Evolutionary conservation across 768 basidiomycete genomes (phyloP).

Genomic region (Pleurotus sapidus): DNA sequence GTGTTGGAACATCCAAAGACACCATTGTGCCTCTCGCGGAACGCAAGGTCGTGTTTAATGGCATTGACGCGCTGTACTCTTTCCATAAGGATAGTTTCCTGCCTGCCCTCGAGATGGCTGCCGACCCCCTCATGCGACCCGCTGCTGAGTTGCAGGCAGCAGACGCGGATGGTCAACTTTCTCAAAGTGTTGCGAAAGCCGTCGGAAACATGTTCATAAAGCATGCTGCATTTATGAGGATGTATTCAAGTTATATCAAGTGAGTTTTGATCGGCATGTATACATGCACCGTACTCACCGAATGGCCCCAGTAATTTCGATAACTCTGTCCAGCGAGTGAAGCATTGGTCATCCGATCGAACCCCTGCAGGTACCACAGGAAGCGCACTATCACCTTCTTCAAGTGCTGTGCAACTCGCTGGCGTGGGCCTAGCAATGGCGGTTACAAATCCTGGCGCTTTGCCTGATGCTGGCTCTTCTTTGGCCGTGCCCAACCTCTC

Average conservation of each 20-base stretch:
- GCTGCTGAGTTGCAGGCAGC: constrained; percentile 39
- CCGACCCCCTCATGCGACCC: constrained; percentile 54
- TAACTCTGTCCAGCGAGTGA: constrained; percentile 84
- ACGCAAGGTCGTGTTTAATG: constrained; percentile 88
- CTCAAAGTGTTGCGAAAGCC: constrained; percentile 69
- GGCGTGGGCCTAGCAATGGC: constrained; percentile 58
- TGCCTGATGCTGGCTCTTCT: constrained; percentile 34
- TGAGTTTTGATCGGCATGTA: constrained; percentile 33
- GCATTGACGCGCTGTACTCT: constrained; percentile 83
- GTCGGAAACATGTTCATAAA: constrained; percentile 89
- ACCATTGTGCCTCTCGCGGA: constrained; percentile 83
- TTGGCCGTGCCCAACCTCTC: constrained; percentile 57
- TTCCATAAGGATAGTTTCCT: constrained; percentile 95
- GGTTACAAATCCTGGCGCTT: constrained; percentile 40
- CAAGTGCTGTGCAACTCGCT: constrained; percentile 60
- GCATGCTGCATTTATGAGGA: constrained; percentile 97
- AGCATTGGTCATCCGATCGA: constrained; percentile 75
- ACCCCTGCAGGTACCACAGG: constrained; percentile 32
- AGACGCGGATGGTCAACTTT: constrained; percentile 73
- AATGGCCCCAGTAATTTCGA: constrained; percentile 77
- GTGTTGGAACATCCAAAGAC: constrained; percentile 73
- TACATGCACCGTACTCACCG: constrained; percentile 1
- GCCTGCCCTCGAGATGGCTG: constrained; percentile 82
- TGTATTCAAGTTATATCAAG: constrained; percentile 99
- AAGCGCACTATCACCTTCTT: constrained; percentile 51